Conservation (phyloP, 2,329 filamentous ascomycete species). For the Microascus cirrosus region DNA sequence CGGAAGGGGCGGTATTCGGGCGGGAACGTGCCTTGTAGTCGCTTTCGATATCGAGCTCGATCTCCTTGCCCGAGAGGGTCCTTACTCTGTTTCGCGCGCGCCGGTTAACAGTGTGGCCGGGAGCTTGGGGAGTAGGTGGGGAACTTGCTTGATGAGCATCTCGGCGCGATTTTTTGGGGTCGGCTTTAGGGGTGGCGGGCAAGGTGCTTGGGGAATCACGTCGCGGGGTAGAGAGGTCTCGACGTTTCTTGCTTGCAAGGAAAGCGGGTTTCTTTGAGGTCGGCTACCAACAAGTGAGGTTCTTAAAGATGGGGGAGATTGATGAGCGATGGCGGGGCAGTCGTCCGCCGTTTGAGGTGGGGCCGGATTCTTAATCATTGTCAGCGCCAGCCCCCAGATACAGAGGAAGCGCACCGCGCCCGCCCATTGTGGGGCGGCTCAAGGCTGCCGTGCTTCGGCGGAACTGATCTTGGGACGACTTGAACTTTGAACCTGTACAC, state of each 20-base stretch:
- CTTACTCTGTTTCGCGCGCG: constrained; percentile 58
- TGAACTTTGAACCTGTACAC: not conserved
- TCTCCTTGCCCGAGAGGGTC: constrained; percentile 96
- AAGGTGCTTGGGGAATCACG: not conserved
- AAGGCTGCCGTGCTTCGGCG: not conserved
- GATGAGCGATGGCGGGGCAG: not conserved
- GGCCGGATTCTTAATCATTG: not conserved
- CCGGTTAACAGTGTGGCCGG: not conserved
- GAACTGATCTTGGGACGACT: not conserved
- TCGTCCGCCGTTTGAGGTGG: not conserved
- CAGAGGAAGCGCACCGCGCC: not conserved
- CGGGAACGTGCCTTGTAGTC: constrained; percentile 68
- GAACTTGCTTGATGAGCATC: constrained; percentile 39
- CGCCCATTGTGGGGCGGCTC: not conserved
- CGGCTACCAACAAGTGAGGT: not conserved
- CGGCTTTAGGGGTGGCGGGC: not conserved
- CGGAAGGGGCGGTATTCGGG: not conserved
- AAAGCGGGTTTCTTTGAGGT: not conserved
- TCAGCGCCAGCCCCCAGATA: not conserved
- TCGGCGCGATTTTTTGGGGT: constrained; percentile 5
- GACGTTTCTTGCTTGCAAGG: not conserved
- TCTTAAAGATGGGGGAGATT: not conserved
- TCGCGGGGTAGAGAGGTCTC: not conserved
- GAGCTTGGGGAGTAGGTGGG: not conserved
- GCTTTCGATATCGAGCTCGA: constrained; percentile 92